Conservation (phyloP, 2,329 filamentous ascomycete genomes). For the Cladophialophora bantiana region DNA sequence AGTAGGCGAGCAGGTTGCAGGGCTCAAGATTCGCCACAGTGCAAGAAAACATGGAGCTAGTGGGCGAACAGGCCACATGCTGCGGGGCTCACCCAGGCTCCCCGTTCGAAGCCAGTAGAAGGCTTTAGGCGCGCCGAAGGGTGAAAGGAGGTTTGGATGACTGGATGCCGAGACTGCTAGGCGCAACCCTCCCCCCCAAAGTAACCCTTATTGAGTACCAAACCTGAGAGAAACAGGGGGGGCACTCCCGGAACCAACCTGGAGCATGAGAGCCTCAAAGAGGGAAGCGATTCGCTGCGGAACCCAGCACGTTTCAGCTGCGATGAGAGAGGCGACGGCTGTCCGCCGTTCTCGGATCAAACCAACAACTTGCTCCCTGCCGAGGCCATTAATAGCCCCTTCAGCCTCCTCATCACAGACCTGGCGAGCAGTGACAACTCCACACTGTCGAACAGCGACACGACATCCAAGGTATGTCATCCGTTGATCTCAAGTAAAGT, state of each 20-base stretch:
- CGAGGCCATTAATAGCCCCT: background rate
- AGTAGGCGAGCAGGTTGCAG: background rate
- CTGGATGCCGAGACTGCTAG: background rate
- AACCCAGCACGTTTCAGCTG: background rate
- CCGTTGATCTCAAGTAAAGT: background rate
- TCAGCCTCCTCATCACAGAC: background rate
- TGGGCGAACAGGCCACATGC: slow-evolving; percentile 9
- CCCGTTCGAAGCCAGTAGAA: background rate
- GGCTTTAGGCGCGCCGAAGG: background rate
- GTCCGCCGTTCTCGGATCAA: background rate
- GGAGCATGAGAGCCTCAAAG: background rate
- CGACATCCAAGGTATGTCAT: background rate
- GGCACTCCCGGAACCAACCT: background rate
- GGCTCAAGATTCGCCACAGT: background rate
- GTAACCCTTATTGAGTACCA: background rate
- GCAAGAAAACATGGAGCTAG: slow-evolving; percentile 14
- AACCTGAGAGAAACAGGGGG: background rate
- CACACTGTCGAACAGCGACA: background rate
- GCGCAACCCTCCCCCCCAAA: background rate
- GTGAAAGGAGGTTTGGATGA: background rate
- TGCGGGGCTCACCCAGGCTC: slow-evolving; percentile 4
- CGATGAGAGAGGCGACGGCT: background rate
- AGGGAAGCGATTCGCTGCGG: background rate
- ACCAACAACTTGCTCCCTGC: background rate
- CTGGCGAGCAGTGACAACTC: background rate